Percentiles rank a stretch among this genome's conserved stretches.
These are phyloP conservation scores for Lactarius indigo DNA, from an alignment of 768 basidiomycete species.

Conservation along the genomic window DNA sequence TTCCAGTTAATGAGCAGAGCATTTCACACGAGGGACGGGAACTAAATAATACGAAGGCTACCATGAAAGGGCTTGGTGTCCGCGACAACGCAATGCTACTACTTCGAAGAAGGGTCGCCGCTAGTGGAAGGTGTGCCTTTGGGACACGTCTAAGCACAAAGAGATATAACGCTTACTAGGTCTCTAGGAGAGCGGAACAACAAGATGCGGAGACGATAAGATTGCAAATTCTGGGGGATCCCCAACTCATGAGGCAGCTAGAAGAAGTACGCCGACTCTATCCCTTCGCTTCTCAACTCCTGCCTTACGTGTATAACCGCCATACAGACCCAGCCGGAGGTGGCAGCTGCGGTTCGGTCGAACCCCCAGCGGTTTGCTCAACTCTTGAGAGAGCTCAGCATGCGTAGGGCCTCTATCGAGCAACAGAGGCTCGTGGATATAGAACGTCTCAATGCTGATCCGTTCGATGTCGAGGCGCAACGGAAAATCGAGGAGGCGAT, in stretches of 20 bases:
- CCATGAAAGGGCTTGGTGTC: slow-evolving; percentile 65
- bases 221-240: slow-evolving; percentile 82
- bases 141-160: not conserved
- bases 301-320: not conserved
- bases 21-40: slow-evolving; percentile 67
- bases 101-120: slow-evolving; percentile 57
- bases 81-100: slow-evolving; percentile 62
- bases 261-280: slow-evolving; percentile 37
- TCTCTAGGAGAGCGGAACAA: slow-evolving; percentile 60
- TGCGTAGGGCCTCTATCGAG: slow-evolving; percentile 52
- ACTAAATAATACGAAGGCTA: slow-evolving; percentile 59
- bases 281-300: not conserved
- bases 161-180: slow-evolving; percentile 6
- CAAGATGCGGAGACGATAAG: slow-evolving; percentile 91
- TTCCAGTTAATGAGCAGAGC: slow-evolving; percentile 68
- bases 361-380: slow-evolving; percentile 74
- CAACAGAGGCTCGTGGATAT: slow-evolving; percentile 54
- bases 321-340: slow-evolving; percentile 71
- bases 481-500: slow-evolving; percentile 91
- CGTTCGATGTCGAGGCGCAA: slow-evolving; percentile 91
- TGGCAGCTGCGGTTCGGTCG: slow-evolving; percentile 65
- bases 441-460: slow-evolving; percentile 74
- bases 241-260: slow-evolving; percentile 70
- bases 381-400: slow-evolving; percentile 59
- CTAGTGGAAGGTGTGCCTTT: slow-evolving; percentile 42